Conservation (phyloP, 305 asterid species). For the Fraxinus angustifolia region DNA sequence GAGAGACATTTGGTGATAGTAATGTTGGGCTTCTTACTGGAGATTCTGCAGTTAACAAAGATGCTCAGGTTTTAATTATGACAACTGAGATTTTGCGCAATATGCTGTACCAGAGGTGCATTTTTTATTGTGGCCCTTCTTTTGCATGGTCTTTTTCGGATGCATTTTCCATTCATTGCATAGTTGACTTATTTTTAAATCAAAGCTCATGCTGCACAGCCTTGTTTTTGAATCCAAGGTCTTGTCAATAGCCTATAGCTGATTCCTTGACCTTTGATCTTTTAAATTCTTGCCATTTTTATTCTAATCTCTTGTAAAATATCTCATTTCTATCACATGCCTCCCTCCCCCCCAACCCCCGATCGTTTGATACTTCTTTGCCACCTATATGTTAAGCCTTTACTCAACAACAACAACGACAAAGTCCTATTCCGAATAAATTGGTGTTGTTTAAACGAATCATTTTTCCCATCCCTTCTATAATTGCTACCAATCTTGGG, state of each 20-base stretch:
- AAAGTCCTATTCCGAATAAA: neutral
- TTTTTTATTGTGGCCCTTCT: conserved; percentile 21
- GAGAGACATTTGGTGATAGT: conserved; percentile 87
- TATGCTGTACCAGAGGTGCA: conserved; percentile 88
- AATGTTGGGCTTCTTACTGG: conserved; percentile 98
- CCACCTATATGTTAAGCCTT: neutral
- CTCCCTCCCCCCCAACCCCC: neutral
- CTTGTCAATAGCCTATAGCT: conserved; percentile 5
- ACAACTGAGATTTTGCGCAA: conserved; percentile 97
- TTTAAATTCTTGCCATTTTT: neutral
- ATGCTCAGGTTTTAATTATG: conserved; percentile 93
- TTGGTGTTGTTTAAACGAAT: neutral
- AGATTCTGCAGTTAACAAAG: conserved; percentile 93
- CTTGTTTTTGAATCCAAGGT: conserved; percentile 10
- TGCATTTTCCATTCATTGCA: conserved; percentile 2
- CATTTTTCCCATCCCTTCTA: neutral
- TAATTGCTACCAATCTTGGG: neutral
- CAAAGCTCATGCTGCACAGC: conserved; percentile 1
- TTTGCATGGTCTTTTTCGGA: conserved; percentile 13
- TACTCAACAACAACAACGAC: neutral
- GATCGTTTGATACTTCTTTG: neutral
- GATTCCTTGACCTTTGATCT: conserved; percentile 7
- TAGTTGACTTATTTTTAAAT: neutral
- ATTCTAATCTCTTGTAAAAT: conserved; percentile 6
- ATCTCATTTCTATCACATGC: neutral